phyloP scores from a whole-genome alignment of 2,329 filamentous ascomycete genomes.

The Apiospora aurea region DNA sequence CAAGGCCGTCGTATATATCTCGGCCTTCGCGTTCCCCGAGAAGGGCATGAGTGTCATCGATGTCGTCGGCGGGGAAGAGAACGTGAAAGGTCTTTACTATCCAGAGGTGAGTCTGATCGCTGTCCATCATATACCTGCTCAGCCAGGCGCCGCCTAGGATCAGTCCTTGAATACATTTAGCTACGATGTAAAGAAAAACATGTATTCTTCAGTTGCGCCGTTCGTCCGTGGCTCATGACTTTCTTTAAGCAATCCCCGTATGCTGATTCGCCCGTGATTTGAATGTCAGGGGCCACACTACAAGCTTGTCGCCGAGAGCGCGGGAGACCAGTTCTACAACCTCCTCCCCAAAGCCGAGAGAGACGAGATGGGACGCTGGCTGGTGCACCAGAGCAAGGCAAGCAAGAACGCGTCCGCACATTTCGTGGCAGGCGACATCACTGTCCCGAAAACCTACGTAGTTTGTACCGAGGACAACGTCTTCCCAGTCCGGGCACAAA shows the following conservation, averaged over 20 bases:
- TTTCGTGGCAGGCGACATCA: conserved; percentile 35
- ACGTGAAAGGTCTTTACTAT: background rate
- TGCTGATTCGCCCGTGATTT: background rate
- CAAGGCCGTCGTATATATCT: conserved; percentile 38
- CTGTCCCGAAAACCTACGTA: conserved; percentile 38
- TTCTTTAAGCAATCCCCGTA: too few species aligned
- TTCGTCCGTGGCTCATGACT: too few species aligned
- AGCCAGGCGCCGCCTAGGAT: too few species aligned
- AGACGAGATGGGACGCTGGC: background rate
- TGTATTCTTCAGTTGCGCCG: background rate
- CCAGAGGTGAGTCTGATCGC: background rate
- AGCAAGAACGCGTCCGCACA: conserved; percentile 30
- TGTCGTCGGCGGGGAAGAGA: conserved; percentile 27
- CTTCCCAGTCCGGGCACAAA: conserved; percentile 31
- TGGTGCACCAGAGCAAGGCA: conserved; percentile 31
- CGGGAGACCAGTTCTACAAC: conserved; percentile 24
- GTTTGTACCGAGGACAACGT: conserved; percentile 35
- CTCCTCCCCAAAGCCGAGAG: conserved; percentile 16
- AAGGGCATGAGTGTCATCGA: conserved; percentile 31
- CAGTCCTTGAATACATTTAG: too few species aligned
- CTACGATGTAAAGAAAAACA: too few species aligned
- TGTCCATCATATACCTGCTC: background rate
- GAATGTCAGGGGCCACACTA: background rate
- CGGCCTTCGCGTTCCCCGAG: conserved; percentile 37
- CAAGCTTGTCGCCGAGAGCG: conserved; percentile 2